A percentile compares a stretch with the other conserved stretches of the same genome.
phyloP scores from a whole-genome alignment of 1,284 basidiomycete genomes.

The Moesziomyces antarcticus region DNA sequence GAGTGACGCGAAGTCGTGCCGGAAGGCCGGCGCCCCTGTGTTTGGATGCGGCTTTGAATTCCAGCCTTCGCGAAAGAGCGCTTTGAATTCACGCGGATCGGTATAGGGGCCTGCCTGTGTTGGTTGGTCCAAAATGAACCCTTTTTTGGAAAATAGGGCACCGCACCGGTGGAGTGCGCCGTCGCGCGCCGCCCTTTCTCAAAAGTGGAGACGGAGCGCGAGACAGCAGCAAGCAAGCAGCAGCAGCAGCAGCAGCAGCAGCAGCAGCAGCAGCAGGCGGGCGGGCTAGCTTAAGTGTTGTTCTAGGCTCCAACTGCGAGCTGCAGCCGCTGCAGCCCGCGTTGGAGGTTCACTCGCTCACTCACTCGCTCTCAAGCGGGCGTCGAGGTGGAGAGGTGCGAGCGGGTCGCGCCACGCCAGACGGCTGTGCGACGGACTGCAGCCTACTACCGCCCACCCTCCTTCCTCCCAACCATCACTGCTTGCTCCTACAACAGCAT shows the following conservation, averaged over 20 bases:
- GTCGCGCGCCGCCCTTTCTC: background rate
- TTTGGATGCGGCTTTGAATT: background rate
- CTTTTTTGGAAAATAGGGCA: conserved; percentile 1
- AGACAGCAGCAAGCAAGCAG: background rate
- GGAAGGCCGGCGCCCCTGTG: too few species aligned
- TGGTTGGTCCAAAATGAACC: conserved; percentile 7
- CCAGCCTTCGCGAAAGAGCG: background rate
- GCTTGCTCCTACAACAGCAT: background rate
- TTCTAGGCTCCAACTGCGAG: conserved; percentile 4
- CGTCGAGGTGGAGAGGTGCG: too few species aligned
- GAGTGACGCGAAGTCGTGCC: too few species aligned
- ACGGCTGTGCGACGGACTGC: too few species aligned
- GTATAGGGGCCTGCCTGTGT: conserved; percentile 2
- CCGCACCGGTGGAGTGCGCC: too few species aligned
- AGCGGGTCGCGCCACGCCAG: too few species aligned
- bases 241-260: too few species aligned
- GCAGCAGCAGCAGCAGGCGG: background rate
- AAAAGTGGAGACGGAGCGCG: background rate
- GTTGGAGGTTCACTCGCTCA: too few species aligned
- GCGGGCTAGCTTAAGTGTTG: conserved; percentile 7
- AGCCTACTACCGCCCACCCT: too few species aligned
- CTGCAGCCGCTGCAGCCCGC: conserved; percentile 9
- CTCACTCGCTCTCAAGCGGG: too few species aligned
- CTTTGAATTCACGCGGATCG: conserved; percentile 5
- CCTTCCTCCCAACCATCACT: background rate